Evolutionary conservation across 2,329 filamentous ascomycete species (phyloP).

Genomic region (Fusarium sp.): DNA sequence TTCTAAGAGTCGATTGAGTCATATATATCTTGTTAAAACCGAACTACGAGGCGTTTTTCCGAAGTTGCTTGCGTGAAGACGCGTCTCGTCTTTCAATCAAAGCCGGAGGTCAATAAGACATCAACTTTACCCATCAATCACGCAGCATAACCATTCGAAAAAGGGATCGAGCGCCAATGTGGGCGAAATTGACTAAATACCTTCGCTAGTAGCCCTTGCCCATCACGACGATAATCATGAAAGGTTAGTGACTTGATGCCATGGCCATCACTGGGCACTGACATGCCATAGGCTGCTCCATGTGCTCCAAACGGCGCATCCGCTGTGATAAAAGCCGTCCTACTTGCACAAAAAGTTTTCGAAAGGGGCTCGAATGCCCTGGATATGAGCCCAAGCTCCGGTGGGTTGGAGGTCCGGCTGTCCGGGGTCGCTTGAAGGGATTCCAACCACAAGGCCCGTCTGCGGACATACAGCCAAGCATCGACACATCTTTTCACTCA

Average conservation of each 20-base stretch:
- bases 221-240: not conserved
- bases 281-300: not conserved
- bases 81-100: not conserved
- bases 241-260: not conserved
- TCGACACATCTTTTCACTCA: not conserved
- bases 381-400: constrained; percentile 8
- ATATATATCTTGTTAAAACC: not conserved
- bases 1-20: not conserved
- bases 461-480: not conserved
- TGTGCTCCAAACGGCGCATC: not conserved
- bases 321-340: not conserved
- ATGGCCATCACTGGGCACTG: not conserved
- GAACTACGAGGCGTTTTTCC: not conserved
- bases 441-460: not conserved
- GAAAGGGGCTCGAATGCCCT: not conserved
- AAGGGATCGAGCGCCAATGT: not conserved
- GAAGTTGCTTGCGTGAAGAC: not conserved
- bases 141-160: not conserved
- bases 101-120: not conserved
- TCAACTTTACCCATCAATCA: too few relatives aligned
- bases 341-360: not conserved
- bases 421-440: constrained; percentile 5
- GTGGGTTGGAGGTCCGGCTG: constrained; percentile 7
- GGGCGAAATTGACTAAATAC: too few relatives aligned
- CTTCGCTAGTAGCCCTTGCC: too few relatives aligned